Percentiles rank a stretch among this genome's conserved stretches.
phyloP scores from a whole-genome alignment of 805 yeast species.

The Candida adriatica region DNA sequence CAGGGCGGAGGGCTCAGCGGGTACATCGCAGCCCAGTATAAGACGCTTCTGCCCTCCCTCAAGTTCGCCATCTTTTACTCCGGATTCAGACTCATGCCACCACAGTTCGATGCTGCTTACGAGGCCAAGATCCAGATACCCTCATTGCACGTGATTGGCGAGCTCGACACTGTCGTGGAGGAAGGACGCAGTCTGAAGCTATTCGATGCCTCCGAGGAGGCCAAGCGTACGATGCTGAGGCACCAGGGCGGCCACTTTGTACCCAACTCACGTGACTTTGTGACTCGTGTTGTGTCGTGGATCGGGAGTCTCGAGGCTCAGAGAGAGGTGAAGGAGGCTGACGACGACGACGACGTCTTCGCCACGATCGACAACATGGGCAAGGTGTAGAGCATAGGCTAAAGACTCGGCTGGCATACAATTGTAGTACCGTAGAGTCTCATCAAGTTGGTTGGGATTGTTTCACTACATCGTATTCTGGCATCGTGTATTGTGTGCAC shows the following conservation, averaged over 20 bases:
- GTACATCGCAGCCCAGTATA: slow-evolving; percentile 39
- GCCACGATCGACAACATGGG: slow-evolving; percentile 35
- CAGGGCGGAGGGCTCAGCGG: slow-evolving; percentile 89
- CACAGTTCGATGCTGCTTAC: slow-evolving; percentile 16
- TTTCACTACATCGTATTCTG: too few relatives aligned
- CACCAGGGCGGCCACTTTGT: slow-evolving; percentile 98
- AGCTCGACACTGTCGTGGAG: slow-evolving; percentile 79
- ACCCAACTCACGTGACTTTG: slow-evolving; percentile 65
- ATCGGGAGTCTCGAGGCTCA: slow-evolving; percentile 12
- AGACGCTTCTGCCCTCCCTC: slow-evolving; percentile 29
- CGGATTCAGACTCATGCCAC: slow-evolving; percentile 41
- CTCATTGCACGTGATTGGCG: slow-evolving; percentile 75
- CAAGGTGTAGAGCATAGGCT: slow-evolving; percentile 17
- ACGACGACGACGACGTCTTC: slow-evolving; percentile 27
- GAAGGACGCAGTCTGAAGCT: slow-evolving; percentile 58
- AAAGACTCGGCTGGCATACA: too few relatives aligned
- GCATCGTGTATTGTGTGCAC: too few relatives aligned
- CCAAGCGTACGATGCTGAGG: slow-evolving; percentile 41
- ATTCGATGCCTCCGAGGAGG: slow-evolving; percentile 41
- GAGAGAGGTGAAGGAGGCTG: slow-evolving; percentile 13
- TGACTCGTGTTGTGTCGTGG: slow-evolving; percentile 29
- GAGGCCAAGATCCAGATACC: slow-evolving; percentile 23
- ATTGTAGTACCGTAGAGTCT: too few relatives aligned
- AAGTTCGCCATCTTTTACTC: slow-evolving; percentile 54
- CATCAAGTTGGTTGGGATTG: too few relatives aligned